Evolutionary conservation across 176 grass and related monocot species (phyloP), one percentile per base, ranked within the genome.

Genomic region (Carex myosuroides): DNA sequence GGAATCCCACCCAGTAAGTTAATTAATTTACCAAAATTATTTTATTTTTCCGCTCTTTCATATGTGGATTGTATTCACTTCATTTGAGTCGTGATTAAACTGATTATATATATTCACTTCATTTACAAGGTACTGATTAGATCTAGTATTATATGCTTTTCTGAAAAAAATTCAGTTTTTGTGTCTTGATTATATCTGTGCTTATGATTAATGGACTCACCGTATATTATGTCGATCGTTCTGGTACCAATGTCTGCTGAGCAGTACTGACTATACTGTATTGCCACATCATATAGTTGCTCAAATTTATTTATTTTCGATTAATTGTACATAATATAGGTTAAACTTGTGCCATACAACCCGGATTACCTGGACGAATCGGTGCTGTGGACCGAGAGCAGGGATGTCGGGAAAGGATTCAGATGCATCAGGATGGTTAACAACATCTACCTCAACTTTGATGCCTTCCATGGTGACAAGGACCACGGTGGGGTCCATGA

Each of bases 371-470:
- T 81, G 5, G 85, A 86, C 6, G 85, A 86, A 26, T 86, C 85
- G 12, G 85, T 86, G 22, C 17, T 86, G 57, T 86, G 85, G 85
- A 86, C 85, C 1, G 85, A 86, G 61, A 86, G 85, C 85, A 70
- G 48, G 74, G 85, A 86, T 56, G 85, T 86, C 2, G 85, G 85
- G 14, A 12, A 78, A 5, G 76, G 75, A 69, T 81, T 60, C 62
- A 48, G 85, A 14, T 86, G 85, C 85, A 86, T 86, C 22, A 29
- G 85, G 35, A 94, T 94, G 92, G 92, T 94, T 1, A 94, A 94
- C 87, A 94, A 94, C 84, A 88, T 94, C 83, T 90, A 91, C 85
- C 89, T 94, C 87, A 91, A 92, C 85, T 94, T 94, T 20, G 92
- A 94, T 29, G 92, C 92, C 53, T 87, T 92, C 79, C 88, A 90